Evolutionary conservation across 139 green algal genomes (phyloP), one percentile per base, ranked within the genome.

Genomic region (Picocystis salinarum): DNA sequence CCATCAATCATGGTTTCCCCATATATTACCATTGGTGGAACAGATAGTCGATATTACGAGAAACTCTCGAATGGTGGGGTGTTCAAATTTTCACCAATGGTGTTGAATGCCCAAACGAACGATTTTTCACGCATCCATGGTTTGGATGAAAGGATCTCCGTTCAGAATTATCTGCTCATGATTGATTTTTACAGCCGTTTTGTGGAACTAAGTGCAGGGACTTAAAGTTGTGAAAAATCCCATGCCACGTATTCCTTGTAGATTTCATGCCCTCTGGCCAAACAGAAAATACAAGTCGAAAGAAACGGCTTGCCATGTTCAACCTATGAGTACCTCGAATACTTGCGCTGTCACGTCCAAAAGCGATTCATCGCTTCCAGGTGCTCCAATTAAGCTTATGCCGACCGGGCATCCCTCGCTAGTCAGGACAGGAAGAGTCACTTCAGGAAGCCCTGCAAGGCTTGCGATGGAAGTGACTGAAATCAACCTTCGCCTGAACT

Each of bases 401-500:
- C 80, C 77, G 9, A 92, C 66, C 2, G 80, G 80, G 34, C 67
- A 54, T 3, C 74, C 74, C 2, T 79, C 69, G n/a, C 74, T 69
- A 2, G 28, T 22, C 2, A 58, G 61, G 0, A 87, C 33, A 1
- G 79, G 79, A 13, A 91, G 19, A 23, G 39, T 74, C 28, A 83
- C 78, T 73, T 92, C 75, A 3, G 82, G 82, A n/a, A 93, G 58
- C 0, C 76, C 73, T 4, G 53, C 53, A n/a, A 92, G 61, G 2
- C 76, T 73, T 0, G 76, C 73, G 17, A 89, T 75, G 53, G 59
- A 71, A 3, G 75, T 91, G 4, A 93, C 62, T 23, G 47, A 58
- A 26, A 93, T 53, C 28, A 77, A 42, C 1, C 55, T 40, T 13
- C 29, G 53, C 10, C 82, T 63, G 48, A 74, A 83, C 0, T 39